phyloP scores from a whole-genome alignment of 2,329 filamentous ascomycete genomes.

The Colletotrichum cordylinicola region DNA sequence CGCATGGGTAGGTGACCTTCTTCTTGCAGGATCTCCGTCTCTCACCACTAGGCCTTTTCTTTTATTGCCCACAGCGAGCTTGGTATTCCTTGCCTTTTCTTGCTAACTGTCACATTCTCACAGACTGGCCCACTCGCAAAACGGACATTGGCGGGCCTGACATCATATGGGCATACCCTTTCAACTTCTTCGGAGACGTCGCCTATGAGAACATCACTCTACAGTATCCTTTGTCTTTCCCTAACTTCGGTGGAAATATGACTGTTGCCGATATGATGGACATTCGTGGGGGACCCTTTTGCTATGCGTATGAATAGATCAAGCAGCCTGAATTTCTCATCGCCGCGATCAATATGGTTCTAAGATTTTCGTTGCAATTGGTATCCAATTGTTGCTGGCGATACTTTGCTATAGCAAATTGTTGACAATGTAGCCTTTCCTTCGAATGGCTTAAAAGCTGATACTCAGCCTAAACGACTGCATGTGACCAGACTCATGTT shows the following conservation, averaged over 20 bases:
- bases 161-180: slow-evolving; percentile 35
- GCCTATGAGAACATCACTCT: slow-evolving; percentile 38
- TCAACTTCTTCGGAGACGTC: slow-evolving; percentile 34
- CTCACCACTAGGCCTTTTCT: rapidly evolving
- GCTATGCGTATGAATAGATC: not conserved
- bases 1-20: not conserved
- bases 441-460: no score
- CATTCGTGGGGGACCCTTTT: not conserved
- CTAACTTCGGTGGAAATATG: not conserved
- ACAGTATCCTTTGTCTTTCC: slow-evolving; percentile 11
- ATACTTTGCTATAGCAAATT: no score
- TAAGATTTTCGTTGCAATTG: no score
- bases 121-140: slow-evolving; percentile 32
- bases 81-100: not conserved
- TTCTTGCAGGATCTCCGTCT: rapidly evolving
- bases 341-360: no score
- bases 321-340: not conserved
- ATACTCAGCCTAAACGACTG: no score
- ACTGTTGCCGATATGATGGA: not conserved
- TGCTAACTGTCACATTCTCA: not conserved
- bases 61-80: rapidly evolving
- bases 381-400: no score
- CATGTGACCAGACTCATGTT: no score
- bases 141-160: slow-evolving; percentile 36
- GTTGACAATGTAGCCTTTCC: no score